Base-by-base conservation (phyloP, 768 basidiomycete genomes). In the Serpula lacrymans region DNA sequence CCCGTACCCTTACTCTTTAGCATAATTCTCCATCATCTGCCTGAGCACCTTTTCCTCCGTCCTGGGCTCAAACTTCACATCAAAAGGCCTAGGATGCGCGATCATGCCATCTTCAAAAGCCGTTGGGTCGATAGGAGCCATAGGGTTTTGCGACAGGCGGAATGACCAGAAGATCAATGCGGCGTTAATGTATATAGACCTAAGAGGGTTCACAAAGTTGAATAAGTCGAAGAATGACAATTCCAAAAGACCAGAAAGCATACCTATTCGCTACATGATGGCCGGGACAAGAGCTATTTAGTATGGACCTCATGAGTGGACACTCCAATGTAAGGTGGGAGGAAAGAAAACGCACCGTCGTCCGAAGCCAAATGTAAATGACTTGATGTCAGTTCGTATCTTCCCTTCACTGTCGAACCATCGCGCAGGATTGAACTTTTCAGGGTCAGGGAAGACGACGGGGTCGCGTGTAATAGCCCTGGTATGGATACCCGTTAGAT, bases 121-220 rank as follows among this genome's bases (percentile, higher is more conserved):
- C 22, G 73, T 57, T 2, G 70, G 67, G 53, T 85, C 74, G 42
- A 85, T 82, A 0, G 77, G 77, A 5, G 63, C 56, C 1, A 57
- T 49, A 0, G 74, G 69, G 45, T 78, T 73, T 21, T 71, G 50
- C 7, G 59, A 57, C 26, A 84, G 64, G 1, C 55, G 67, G 64
- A 84, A 84, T 0, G 80, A 74, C 79, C 80, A 84, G 6, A 80
- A 67, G 8, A 79, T 57, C 13, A 79, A 60, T 0, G 80, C 77
- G 0, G 78, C 72, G 50, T 77, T 83, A 31, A 84, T 64, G 51
- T 77, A 81, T 1, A 83, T 62, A 1, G 82, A 82, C 1, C 75
- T 73, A 42, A 13, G 43, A 18, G 4, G 12, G 6, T 2, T 16
- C 8, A 11, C 13, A 22, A 10, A 29, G 18, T 7, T n/a, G 20